A percentile compares a stretch with the other conserved stretches of the same genome.
phyloP scores from a whole-genome alignment of 352 stramenopile genomes.

The Globisporangium recalcitrans region DNA sequence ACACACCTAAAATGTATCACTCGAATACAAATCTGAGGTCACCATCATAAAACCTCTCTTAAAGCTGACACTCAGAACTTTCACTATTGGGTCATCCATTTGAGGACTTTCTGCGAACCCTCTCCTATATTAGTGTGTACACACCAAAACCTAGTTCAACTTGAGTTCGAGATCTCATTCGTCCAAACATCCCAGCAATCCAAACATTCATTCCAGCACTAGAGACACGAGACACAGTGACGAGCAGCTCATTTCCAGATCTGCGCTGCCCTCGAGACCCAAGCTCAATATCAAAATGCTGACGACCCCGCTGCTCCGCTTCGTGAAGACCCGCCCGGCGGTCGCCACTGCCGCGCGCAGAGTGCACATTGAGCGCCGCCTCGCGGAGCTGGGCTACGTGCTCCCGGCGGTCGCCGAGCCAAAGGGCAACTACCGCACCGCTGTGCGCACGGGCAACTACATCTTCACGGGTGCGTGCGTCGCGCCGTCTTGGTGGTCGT shows the following conservation, averaged over 20 bases:
- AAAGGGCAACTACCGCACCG: constrained; percentile 90
- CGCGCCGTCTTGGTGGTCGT: neutral
- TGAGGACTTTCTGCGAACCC: no score
- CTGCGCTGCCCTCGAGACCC: neutral
- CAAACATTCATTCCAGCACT: no score
- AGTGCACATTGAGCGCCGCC: constrained; percentile 79
- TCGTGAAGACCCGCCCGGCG: constrained; percentile 16
- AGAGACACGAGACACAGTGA: no score
- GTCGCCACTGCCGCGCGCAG: constrained; percentile 27
- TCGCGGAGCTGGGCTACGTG: constrained; percentile 69
- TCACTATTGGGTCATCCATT: no score
- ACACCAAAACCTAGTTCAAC: constrained; percentile 14
- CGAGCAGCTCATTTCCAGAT: constrained; percentile 9
- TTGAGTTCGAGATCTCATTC: neutral
- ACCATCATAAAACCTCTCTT: no score
- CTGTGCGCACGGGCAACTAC: constrained; percentile 79
- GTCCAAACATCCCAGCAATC: neutral
- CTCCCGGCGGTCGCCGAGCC: constrained; percentile 57
- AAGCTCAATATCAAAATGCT: constrained; percentile 16
- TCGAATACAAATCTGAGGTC: no score
- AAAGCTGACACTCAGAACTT: no score
- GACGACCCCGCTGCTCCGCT: constrained; percentile 25
- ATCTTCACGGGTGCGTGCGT: constrained; percentile 56
- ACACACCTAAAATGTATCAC: no score
- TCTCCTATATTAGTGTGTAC: no score